These are phyloP conservation scores for Mortierella claussenii DNA, from an alignment of 192 early-diverging fungal species.

Conservation along the genomic window DNA sequence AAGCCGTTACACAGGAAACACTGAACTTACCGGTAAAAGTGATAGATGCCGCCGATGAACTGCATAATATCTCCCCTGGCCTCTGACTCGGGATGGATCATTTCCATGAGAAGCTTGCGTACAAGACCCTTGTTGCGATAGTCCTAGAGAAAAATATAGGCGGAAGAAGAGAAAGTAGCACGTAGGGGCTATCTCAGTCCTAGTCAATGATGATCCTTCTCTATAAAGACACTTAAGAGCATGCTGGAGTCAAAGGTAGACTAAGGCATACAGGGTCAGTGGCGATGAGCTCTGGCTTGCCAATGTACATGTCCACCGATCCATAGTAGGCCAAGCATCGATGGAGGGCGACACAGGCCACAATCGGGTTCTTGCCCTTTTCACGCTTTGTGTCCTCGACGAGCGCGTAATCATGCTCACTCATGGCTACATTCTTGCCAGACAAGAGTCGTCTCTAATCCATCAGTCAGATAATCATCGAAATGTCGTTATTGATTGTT, in stretches of 20 bases:
- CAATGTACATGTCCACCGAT: conserved; percentile 14
- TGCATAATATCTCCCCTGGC: conserved; percentile 33
- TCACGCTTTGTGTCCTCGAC: conserved; percentile 18
- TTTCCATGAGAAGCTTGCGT: conserved; percentile 20
- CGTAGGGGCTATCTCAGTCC: too few species aligned
- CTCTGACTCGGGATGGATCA: conserved; percentile 32
- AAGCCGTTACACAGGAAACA: not conserved
- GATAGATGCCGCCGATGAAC: conserved; percentile 22
- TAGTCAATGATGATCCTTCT: too few species aligned
- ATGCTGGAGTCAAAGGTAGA: too few species aligned
- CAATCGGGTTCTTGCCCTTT: conserved; percentile 20
- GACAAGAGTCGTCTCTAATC: conserved; percentile 12
- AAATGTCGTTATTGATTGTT: too few species aligned
- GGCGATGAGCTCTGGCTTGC: conserved; percentile 24
- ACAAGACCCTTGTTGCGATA: conserved; percentile 23
- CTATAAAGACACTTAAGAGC: too few species aligned
- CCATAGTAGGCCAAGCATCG: conserved; percentile 14
- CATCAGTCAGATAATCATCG: not conserved
- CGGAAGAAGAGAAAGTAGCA: too few species aligned
- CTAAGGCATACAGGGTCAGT: conserved; percentile 19
- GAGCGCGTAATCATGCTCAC: conserved; percentile 27
- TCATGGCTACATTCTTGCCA: conserved; percentile 22
- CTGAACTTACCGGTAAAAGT: conserved; percentile 30
- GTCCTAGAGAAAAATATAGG: conserved; percentile 10
- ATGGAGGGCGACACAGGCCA: conserved; percentile 26